Base-by-base conservation (phyloP, 2,329 filamentous ascomycete species). In the Juglanconis oblonga region DNA sequence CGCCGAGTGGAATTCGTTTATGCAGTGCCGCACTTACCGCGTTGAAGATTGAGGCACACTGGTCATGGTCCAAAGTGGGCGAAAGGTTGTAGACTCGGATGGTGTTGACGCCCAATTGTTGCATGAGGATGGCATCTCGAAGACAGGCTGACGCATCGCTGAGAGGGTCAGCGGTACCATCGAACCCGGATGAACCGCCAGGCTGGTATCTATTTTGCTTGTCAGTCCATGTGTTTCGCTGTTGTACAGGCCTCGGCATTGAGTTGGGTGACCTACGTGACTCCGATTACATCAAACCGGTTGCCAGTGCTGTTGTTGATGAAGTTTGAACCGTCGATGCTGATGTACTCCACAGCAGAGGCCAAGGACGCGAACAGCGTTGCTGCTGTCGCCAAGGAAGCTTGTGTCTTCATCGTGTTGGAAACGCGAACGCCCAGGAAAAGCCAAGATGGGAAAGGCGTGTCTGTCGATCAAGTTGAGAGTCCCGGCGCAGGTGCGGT, bases 51-150 rank as follows among this genome's bases (percentile, higher is more conserved):
- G 80, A 84, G 50, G 80, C 83, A 67, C 83, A 86, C 59, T 81
- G 75, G 64, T 86, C 83, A 67, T 86, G 84, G 74, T 86, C 84
- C 62, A 85, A 70, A 67, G 84, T 72, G 47, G 83, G 84, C 67
- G 83, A 78, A 56, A 86, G 72, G 75, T 86, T 86, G 76, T 86
- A 86, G n/a, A 86, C 82, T 50, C 84, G 84, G 67, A 87, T 82
- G 59, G 84, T 79, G 74, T 87, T 87, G 67, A 85, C 74, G 59
- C 84, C 82, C 59, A 85, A 75, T 62, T 76, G 73, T 73, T 87
- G 83, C 78, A 86, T 81, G 62, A 86, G 74, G 36, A 83, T 82
- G 50, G 61, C 61, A 77, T 86, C 83, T 65, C 84, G 79, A 67
- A 82, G 72, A 72, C 84, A 87, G 51, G 80, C 75, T 1, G 36